Evolutionary conservation across 1,139 yeast species (phyloP).

Genomic region (Lodderomyces oxycetoniae): DNA sequence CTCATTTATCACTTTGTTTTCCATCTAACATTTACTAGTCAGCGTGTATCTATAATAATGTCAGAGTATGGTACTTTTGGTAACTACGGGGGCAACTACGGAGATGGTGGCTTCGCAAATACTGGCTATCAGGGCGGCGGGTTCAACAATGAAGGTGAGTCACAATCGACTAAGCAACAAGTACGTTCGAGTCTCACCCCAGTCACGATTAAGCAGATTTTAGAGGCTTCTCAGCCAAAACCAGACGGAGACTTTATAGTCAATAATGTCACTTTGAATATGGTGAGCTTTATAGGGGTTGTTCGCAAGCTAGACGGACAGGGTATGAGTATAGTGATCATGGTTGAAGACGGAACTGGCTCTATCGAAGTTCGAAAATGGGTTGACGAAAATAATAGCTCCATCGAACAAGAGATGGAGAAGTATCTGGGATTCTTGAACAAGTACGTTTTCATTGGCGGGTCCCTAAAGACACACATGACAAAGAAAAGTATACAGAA

Average conservation of each 20-base stretch:
- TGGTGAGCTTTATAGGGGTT: slow-evolving; percentile 63
- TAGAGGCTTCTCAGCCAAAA: slow-evolving; percentile 57
- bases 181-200: slow-evolving; percentile 59
- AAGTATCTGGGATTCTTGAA: slow-evolving; percentile 26
- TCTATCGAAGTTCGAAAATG: slow-evolving; percentile 65
- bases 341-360: slow-evolving; percentile 86
- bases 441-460: slow-evolving; percentile 65
- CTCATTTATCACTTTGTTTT: background rate
- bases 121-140: slow-evolving; percentile 27
- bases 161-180: slow-evolving; percentile 19
- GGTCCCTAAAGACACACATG: slow-evolving; percentile 67
- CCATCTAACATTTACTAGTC: too few relatives aligned
- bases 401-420: slow-evolving; percentile 34
- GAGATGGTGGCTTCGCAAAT: slow-evolving; percentile 29
- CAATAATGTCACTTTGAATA: slow-evolving; percentile 57
- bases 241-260: slow-evolving; percentile 74
- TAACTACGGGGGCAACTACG: slow-evolving; percentile 19
- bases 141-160: slow-evolving; percentile 21
- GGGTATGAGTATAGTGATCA: slow-evolving; percentile 49
- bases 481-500: slow-evolving; percentile 64
- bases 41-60: too few relatives aligned
- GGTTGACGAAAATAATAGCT: slow-evolving; percentile 50
- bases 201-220: slow-evolving; percentile 76
- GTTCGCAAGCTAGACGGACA: slow-evolving; percentile 56
- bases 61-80: slow-evolving; percentile 20